Evolutionary conservation across 2,329 filamentous ascomycete species (phyloP).

Genomic region (Neonectria ditissima): DNA sequence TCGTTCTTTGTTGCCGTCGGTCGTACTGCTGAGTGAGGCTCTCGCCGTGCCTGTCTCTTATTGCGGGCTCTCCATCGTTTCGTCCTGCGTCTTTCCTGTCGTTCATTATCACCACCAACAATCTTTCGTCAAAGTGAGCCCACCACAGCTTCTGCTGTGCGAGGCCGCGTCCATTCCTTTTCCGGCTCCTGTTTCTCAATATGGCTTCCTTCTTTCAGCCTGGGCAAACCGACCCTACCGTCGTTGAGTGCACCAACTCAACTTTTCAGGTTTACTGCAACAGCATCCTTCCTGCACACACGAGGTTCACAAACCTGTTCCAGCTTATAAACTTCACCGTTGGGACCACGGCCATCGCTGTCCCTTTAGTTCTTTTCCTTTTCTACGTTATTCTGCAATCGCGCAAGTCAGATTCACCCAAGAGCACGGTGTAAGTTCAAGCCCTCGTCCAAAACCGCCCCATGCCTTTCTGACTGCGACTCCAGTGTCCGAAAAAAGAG

Average conservation of each 20-base stretch:
- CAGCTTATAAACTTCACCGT: conserved; percentile 20
- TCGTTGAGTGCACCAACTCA: conserved; percentile 10
- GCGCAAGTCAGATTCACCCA: conserved; percentile 2
- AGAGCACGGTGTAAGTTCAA: conserved; percentile 1
- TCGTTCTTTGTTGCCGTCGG: conserved; percentile 2
- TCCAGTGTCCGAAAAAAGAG: background rate
- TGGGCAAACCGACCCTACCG: conserved; percentile 14
- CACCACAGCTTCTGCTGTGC: conserved; percentile 11
- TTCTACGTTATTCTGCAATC: conserved; percentile 3
- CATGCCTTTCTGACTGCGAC: background rate
- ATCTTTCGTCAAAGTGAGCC: conserved; percentile 1
- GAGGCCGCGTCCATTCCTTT: conserved; percentile 16
- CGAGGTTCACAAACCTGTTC: conserved; percentile 10
- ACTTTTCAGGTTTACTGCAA: conserved; percentile 24
- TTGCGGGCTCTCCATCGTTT: conserved; percentile 9
- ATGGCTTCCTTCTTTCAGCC: conserved; percentile 30
- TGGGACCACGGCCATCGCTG: conserved; percentile 12
- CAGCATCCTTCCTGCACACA: conserved; percentile 8
- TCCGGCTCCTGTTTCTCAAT: background rate
- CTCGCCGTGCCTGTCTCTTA: background rate
- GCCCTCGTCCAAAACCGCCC: background rate
- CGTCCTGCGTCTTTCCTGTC: background rate
- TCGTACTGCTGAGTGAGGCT: background rate
- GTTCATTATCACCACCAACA: background rate
- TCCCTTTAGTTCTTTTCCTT: conserved; percentile 19